Conservation (phyloP, 2,329 filamentous ascomycete species). For the Trichoderma polysporum region DNA sequence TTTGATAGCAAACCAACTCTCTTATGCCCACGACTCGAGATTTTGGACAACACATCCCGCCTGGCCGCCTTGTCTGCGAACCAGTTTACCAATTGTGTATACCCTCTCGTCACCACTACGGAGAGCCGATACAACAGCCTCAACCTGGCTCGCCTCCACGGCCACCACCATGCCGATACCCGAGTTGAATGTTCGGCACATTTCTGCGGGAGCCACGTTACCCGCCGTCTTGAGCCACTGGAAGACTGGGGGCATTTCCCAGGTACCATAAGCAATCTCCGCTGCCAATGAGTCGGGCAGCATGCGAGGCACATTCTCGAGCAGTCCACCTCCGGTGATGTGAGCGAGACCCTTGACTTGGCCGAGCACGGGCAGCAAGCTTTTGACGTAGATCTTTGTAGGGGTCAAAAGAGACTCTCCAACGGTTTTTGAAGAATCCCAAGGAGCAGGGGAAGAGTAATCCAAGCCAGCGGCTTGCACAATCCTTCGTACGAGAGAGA, state of each 20-base stretch:
- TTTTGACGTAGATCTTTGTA: conserved; percentile 89
- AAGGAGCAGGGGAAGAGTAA: conserved; percentile 74
- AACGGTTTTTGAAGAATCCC: conserved; percentile 62
- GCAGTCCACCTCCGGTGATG: conserved; percentile 91
- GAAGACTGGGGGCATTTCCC: conserved; percentile 78
- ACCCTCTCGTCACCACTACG: conserved; percentile 67
- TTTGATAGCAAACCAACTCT: background rate
- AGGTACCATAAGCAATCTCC: conserved; percentile 73
- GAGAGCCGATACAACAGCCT: conserved; percentile 59
- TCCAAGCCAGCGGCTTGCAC: conserved; percentile 69
- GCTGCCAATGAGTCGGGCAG: conserved; percentile 76
- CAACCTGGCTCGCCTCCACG: conserved; percentile 64
- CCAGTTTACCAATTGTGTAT: conserved; percentile 70
- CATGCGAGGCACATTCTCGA: conserved; percentile 95
- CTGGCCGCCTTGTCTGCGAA: conserved; percentile 48
- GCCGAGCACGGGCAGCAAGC: conserved; percentile 65
- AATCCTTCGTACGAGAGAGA: conserved; percentile 92
- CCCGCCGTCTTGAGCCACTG: conserved; percentile 75
- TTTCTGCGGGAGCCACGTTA: conserved; percentile 74
- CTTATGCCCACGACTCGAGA: conserved; percentile 35
- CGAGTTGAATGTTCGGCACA: conserved; percentile 92
- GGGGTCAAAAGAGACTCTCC: conserved; percentile 82
- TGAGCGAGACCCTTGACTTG: conserved; percentile 91
- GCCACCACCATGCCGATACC: conserved; percentile 93
- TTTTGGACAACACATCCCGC: conserved; percentile 37